Percentiles rank a stretch among this genome's conserved stretches.
These are phyloP conservation scores for Candida patagonica DNA, from an alignment of 805 yeast genomes.

Conservation along the genomic window DNA sequence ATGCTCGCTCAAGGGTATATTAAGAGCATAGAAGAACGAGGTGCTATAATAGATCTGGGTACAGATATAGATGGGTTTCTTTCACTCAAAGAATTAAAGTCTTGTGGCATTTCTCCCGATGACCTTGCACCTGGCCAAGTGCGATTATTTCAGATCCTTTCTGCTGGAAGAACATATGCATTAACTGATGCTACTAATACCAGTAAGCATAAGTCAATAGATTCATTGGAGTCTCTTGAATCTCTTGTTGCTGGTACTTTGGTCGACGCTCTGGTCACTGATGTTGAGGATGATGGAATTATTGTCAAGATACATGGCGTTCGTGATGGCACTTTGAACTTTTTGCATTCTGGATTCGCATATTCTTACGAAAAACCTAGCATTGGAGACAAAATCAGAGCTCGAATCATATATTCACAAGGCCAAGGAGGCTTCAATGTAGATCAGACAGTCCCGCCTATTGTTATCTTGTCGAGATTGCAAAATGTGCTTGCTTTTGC, in stretches of 20 bases:
- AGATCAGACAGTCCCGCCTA: conserved; percentile 3
- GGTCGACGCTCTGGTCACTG: conserved; percentile 63
- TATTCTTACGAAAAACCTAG: conserved; percentile 19
- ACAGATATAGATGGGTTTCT: conserved; percentile 58
- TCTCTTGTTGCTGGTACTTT: conserved; percentile 78
- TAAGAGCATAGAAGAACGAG: conserved; percentile 84
- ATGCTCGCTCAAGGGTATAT: conserved; percentile 68
- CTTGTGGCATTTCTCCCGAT: conserved; percentile 31
- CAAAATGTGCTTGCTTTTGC: conserved; percentile 41
- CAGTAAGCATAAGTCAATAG: conserved; percentile 2
- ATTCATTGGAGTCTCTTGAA: conserved; percentile 62
- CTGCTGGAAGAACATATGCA: conserved; percentile 48
- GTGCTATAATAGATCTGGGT: conserved; percentile 70
- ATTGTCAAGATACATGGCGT: conserved; percentile 67
- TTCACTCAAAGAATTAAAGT: conserved; percentile 52
- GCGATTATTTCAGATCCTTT: conserved; percentile 49
- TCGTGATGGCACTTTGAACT: conserved; percentile 58
- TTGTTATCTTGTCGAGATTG: conserved; percentile 41
- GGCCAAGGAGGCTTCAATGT: conserved; percentile 1
- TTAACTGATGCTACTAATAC: conserved; percentile 35
- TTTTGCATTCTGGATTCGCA: conserved; percentile 46
- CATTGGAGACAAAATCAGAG: conserved; percentile 30
- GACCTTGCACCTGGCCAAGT: conserved; percentile 54
- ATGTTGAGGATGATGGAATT: conserved; percentile 52
- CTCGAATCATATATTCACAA: conserved; percentile 1